phyloP scores from a whole-genome alignment of 352 stramenopile species.

The Globisporangium orthogonon region DNA sequence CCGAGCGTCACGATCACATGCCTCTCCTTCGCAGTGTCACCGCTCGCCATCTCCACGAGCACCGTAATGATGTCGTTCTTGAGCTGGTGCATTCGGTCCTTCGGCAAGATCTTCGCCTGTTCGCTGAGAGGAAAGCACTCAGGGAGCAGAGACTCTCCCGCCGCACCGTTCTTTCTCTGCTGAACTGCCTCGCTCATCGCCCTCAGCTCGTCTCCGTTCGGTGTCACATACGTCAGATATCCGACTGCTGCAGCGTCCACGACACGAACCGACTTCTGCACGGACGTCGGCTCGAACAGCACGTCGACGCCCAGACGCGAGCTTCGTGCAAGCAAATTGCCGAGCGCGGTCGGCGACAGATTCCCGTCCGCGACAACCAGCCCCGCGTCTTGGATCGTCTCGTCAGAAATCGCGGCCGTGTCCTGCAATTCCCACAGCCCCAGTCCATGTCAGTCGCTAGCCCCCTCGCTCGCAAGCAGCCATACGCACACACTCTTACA shows the following conservation, averaged over 20 bases:
- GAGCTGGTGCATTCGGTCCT: slow-evolving; percentile 41
- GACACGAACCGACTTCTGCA: slow-evolving; percentile 71
- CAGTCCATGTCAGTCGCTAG: not conserved
- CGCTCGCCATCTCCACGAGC: slow-evolving; percentile 53
- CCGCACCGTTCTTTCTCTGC: slow-evolving; percentile 14
- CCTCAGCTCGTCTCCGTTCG: slow-evolving; percentile 69
- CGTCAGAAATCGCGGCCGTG: slow-evolving; percentile 28
- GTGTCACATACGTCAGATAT: slow-evolving; percentile 63
- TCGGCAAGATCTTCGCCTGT: slow-evolving; percentile 33
- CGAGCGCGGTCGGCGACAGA: slow-evolving; percentile 38
- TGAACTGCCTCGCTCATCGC: slow-evolving; percentile 63
- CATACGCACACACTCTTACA: slow-evolving; percentile 20
- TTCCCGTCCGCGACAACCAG: slow-evolving; percentile 80
- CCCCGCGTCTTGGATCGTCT: slow-evolving; percentile 37
- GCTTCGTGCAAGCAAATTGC: slow-evolving; percentile 40
- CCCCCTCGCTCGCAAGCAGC: not conserved
- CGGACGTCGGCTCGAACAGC: slow-evolving; percentile 84
- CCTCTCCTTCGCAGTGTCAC: slow-evolving; percentile 38
- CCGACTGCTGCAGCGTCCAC: slow-evolving; percentile 40
- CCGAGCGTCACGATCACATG: slow-evolving; percentile 79
- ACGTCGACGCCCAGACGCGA: slow-evolving; percentile 31
- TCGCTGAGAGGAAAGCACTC: slow-evolving; percentile 49
- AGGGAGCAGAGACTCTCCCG: not conserved
- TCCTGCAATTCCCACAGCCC: slow-evolving; percentile 20
- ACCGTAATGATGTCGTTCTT: slow-evolving; percentile 70